Base-by-base conservation (phyloP, 805 yeast genomes). In the Groenewaldozyma tartarivorans region DNA sequence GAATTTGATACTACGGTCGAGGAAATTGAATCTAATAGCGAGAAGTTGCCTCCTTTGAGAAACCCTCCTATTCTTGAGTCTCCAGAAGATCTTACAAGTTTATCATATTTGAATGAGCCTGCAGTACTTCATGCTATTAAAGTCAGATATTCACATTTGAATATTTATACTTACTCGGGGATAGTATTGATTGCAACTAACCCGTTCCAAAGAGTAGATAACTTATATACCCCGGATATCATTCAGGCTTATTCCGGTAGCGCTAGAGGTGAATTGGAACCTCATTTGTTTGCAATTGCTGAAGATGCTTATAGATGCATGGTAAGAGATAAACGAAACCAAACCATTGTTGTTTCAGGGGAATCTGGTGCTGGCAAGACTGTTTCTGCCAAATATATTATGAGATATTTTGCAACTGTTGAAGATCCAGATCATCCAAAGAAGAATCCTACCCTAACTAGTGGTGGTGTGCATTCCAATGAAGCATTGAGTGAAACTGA, bases 331-430 rank as follows among this genome's bases (percentile, higher is more conserved):
- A 68, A 74, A 32, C 71, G 76, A 52, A 88, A 90, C 65, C 98
- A 90, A 65, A 90, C 98, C 1, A 88, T 90, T 48, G 96, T 90
- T 15, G 97, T 90, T 15, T 78, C 88, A 52, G 98, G 98, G 64
- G 98, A 90, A 64, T 84, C 95, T 4, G 98, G 98, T 63, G 97
- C 98, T 21, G 98, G 98, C 62, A 92, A 90, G 56, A 92, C 97
- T 3, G 97, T 90, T 33, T 79, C 92, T 48, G 98, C 98, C 31
- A 90, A 90, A 60, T 90, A 84, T 62, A 90, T 90, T 49, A 90
- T 90, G 97, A 77, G 97, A 61, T 90, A 88, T 63, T 88, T 90
- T 61, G 97, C 97, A 3, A 79, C 95, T 15, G 96, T 90, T 13
- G 96, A 90, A 44, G 66, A 63, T 44, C 62, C 69, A 45, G 55